These are phyloP conservation scores for Salvia sclarea DNA, from an alignment of 305 asterid species.

Conservation along the genomic window DNA sequence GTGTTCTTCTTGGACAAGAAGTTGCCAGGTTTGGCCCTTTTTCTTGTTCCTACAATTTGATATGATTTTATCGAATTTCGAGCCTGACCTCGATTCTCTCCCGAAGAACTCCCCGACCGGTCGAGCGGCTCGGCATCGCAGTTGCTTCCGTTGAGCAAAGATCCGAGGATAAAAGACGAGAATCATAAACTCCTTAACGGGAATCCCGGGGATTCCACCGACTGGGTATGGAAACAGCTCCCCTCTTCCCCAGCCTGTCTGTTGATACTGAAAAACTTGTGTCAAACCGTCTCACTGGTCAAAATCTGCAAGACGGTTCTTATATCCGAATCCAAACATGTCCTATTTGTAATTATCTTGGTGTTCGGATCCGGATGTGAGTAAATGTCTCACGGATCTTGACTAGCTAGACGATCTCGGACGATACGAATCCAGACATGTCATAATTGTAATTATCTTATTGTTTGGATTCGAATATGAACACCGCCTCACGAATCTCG, in stretches of 20 bases:
- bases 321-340: neutral
- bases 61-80: neutral
- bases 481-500: neutral
- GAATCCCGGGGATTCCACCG: slow-evolving; percentile 65
- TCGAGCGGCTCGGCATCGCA: slow-evolving; percentile 41
- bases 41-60: neutral
- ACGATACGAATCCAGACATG: neutral
- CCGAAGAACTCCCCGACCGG: slow-evolving; percentile 74
- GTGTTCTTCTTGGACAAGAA: slow-evolving; percentile 79
- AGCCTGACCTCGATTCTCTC: slow-evolving; percentile 27
- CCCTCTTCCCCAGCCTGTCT: neutral
- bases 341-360: neutral
- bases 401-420: neutral
- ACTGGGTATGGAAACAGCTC: slow-evolving; percentile 50
- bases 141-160: slow-evolving; percentile 72
- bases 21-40: slow-evolving; percentile 63
- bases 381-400: neutral
- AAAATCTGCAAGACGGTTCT: neutral
- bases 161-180: slow-evolving; percentile 62
- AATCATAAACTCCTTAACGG: slow-evolving; percentile 65
- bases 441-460: neutral
- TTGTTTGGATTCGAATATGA: neutral
- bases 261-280: neutral
- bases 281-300: neutral
- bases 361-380: neutral